Conservation (phyloP, 2,329 filamentous ascomycete genomes). For the Diaporthe batatas region DNA sequence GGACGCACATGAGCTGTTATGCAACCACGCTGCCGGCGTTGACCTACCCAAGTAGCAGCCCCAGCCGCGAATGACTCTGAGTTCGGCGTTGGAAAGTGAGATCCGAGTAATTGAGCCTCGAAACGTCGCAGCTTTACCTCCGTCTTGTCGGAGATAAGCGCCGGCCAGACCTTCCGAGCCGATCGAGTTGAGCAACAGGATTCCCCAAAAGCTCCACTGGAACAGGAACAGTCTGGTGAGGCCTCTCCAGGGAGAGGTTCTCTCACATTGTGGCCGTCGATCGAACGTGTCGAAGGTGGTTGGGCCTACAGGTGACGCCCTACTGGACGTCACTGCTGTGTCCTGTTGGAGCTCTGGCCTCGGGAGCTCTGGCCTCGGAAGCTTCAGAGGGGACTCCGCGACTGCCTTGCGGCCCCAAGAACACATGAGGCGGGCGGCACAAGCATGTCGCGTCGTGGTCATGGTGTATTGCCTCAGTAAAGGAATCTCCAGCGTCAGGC, state of each 20-base stretch:
- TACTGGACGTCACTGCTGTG: background rate
- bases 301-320: background rate
- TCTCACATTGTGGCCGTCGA: background rate
- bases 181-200: background rate
- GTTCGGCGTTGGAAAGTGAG: constrained; percentile 12
- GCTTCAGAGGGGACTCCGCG: background rate
- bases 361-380: too few species aligned
- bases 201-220: background rate
- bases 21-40: background rate
- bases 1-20: background rate
- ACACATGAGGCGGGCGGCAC: background rate
- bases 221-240: background rate
- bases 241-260: background rate
- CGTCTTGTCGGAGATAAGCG: constrained; percentile 22
- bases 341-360: background rate
- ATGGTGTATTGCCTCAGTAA: background rate
- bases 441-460: background rate
- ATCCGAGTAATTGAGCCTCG: constrained; percentile 14
- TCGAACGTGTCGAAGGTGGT: background rate
- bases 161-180: constrained; percentile 8
- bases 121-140: constrained; percentile 10
- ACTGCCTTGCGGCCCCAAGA: background rate
- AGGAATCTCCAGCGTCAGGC: background rate
- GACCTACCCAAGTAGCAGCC: too few species aligned
- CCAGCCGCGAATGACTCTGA: constrained; percentile 5